phyloP scores from a whole-genome alignment of 495 filamentous ascomycete species.

The Antarctomyces pellizariae region DNA sequence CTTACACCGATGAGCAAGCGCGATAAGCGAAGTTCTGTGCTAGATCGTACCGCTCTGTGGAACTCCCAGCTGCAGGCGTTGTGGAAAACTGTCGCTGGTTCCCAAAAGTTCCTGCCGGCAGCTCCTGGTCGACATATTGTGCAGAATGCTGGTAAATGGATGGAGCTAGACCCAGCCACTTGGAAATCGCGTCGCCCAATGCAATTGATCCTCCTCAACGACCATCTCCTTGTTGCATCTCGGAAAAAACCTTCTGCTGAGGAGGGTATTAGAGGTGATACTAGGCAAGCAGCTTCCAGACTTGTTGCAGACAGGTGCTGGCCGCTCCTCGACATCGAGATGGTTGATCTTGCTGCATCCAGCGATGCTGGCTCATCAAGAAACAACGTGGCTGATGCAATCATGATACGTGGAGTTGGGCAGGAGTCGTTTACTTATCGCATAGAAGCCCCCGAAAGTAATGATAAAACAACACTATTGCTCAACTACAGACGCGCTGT shows the following conservation, averaged over 20 bases:
- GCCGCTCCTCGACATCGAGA: slow-evolving; percentile 80
- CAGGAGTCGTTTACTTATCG: slow-evolving; percentile 84
- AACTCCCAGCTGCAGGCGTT: slow-evolving; percentile 66
- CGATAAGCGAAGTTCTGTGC: slow-evolving; percentile 60
- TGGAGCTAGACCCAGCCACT: slow-evolving; percentile 89
- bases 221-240: slow-evolving; percentile 76
- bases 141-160: slow-evolving; percentile 72
- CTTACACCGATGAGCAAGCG: slow-evolving; percentile 31
- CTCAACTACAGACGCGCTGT: slow-evolving; percentile 76
- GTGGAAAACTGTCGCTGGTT: slow-evolving; percentile 90
- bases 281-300: slow-evolving; percentile 37
- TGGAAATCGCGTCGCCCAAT: slow-evolving; percentile 75
- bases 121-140: slow-evolving; percentile 79
- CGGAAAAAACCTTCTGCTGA: slow-evolving; percentile 78
- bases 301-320: slow-evolving; percentile 86
- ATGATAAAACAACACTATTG: slow-evolving; percentile 58
- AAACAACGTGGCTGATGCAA: slow-evolving; percentile 58
- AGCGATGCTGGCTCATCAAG: slow-evolving; percentile 29
- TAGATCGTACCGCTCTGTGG: slow-evolving; percentile 90
- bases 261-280: slow-evolving; percentile 23
- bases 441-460: slow-evolving; percentile 45
- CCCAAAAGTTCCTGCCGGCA: slow-evolving; percentile 87
- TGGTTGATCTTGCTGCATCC: slow-evolving; percentile 58
- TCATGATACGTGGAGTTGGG: slow-evolving; percentile 69
- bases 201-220: slow-evolving; percentile 80